phyloP scores from a whole-genome alignment of 176 grass and related monocot species.

The Thalia dealbata region DNA sequence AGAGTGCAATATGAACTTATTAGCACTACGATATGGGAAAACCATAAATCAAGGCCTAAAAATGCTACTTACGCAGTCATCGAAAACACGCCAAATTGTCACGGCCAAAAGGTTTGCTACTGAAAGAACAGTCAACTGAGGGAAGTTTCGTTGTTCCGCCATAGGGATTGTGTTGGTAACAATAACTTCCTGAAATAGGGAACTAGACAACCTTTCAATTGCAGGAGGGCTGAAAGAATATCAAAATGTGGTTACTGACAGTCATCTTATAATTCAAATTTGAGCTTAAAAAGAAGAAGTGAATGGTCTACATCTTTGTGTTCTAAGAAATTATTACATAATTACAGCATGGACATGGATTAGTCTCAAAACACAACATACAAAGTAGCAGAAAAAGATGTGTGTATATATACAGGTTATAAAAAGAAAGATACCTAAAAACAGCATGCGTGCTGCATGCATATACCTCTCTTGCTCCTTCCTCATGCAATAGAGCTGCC shows the following conservation, averaged over 20 bases:
- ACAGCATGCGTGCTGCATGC: slow-evolving; percentile 83
- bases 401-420: not conserved
- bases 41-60: not conserved
- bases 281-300: no score
- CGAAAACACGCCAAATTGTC: slow-evolving; percentile 12
- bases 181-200: slow-evolving; percentile 13
- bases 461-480: slow-evolving; percentile 66
- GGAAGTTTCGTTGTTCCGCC: not conserved
- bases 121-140: slow-evolving; percentile 13
- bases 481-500: slow-evolving; percentile 57
- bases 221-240: slow-evolving; percentile 8
- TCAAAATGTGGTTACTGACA: no score
- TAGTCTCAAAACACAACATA: no score
- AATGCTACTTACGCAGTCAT: slow-evolving; percentile 7
- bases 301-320: no score
- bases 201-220: slow-evolving; percentile 11
- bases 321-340: no score
- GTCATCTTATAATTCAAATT: no score
- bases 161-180: slow-evolving; percentile 11
- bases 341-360: no score
- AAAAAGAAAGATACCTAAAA: slow-evolving; percentile 29
- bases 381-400: no score
- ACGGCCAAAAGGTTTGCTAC: slow-evolving; percentile 9
- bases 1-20: not conserved
- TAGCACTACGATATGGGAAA: not conserved